phyloP scores from a whole-genome alignment of 1,284 basidiomycete genomes.

The Cystobasidiaceae sp. region DNA sequence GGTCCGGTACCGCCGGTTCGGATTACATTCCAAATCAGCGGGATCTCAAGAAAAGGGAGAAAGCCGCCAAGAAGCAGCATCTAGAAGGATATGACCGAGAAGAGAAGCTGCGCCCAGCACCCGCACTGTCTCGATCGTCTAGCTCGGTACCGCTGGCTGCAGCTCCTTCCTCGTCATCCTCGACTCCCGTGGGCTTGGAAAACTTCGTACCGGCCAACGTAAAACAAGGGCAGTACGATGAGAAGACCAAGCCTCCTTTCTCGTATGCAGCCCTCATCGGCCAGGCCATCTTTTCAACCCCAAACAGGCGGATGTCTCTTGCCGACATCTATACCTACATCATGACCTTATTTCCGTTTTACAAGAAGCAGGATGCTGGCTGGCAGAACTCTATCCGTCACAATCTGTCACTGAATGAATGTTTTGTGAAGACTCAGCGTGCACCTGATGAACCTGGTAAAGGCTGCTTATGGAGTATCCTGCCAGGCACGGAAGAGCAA shows the following conservation, averaged over 20 bases:
- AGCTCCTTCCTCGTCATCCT: neutral
- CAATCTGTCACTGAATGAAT: slow-evolving; percentile 76
- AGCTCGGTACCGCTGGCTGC: neutral
- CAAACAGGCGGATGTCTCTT: slow-evolving; percentile 34
- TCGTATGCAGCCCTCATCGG: slow-evolving; percentile 43
- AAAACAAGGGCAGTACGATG: slow-evolving; percentile 48
- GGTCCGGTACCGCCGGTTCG: neutral
- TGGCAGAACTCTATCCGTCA: slow-evolving; percentile 95
- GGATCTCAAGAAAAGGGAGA: slow-evolving; percentile 5
- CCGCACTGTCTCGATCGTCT: neutral
- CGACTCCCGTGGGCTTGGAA: neutral
- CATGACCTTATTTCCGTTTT: slow-evolving; percentile 39
- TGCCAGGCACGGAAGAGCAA: slow-evolving; percentile 42
- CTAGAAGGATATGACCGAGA: neutral
- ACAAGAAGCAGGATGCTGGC: slow-evolving; percentile 53
- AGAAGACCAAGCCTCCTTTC: slow-evolving; percentile 52
- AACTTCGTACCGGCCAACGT: slow-evolving; percentile 21
- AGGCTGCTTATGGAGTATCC: slow-evolving; percentile 50
- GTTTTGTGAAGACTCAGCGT: slow-evolving; percentile 45
- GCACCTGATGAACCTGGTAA: slow-evolving; percentile 45
- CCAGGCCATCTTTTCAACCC: slow-evolving; percentile 36
- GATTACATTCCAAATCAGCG: slow-evolving; percentile 14
- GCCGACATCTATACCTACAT: slow-evolving; percentile 40
- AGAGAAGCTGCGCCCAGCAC: neutral
- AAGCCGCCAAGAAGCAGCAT: slow-evolving; percentile 2